Percentiles rank a stretch among this genome's conserved stretches.
phyloP scores from a whole-genome alignment of 192 early-diverging fungal species.

The Jimgerdemannia lactiflua region DNA sequence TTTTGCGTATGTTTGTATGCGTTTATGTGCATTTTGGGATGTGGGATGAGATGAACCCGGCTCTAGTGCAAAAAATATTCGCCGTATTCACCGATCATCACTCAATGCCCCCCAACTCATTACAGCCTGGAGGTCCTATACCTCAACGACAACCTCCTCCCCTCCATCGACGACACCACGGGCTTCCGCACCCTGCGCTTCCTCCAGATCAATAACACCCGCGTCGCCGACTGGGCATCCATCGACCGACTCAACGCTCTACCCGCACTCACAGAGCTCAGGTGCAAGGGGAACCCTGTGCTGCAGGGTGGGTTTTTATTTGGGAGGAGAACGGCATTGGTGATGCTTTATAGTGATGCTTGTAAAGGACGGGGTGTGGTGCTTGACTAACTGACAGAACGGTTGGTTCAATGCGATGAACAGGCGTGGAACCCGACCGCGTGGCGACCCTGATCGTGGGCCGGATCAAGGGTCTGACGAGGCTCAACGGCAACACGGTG shows the following conservation, averaged over 20 bases:
- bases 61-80: not conserved
- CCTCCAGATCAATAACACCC: conserved; percentile 45
- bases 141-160: conserved; percentile 26
- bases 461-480: conserved; percentile 34
- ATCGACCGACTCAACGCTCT: conserved; percentile 41
- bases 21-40: not conserved
- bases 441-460: conserved; percentile 30
- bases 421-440: conserved; percentile 27
- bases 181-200: conserved; percentile 31
- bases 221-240: conserved; percentile 37
- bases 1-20: not conserved
- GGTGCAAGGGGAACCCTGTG: conserved; percentile 45
- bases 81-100: not conserved
- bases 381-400: too few species aligned
- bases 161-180: conserved; percentile 8
- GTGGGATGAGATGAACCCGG: not conserved
- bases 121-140: conserved; percentile 35
- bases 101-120: not conserved
- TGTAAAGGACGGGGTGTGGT: too few species aligned
- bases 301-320: conserved; percentile 19
- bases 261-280: conserved; percentile 28
- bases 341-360: too few species aligned
- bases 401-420: too few species aligned
- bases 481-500: conserved; percentile 52
- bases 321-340: too few species aligned